These are phyloP conservation scores for Aureobasidium melanogenum DNA, from an alignment of 2,329 filamentous ascomycete genomes.

Conservation along the genomic window DNA sequence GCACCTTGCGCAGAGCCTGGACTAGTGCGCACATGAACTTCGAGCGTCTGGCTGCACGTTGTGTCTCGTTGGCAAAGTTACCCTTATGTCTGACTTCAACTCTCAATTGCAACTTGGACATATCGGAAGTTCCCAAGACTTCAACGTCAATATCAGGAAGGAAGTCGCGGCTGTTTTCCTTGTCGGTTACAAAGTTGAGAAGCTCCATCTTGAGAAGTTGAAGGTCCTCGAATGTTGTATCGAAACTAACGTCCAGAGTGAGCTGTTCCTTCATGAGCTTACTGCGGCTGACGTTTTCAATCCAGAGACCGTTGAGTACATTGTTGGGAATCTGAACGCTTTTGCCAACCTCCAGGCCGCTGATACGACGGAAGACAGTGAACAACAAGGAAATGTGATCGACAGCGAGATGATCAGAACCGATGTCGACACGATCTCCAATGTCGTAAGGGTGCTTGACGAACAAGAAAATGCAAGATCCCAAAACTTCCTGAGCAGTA, in stretches of 20 bases:
- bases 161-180: slow-evolving; percentile 88
- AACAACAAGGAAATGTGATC: slow-evolving; percentile 92
- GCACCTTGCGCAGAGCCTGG: slow-evolving; percentile 74
- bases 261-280: slow-evolving; percentile 86
- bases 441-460: slow-evolving; percentile 98
- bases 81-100: slow-evolving; percentile 80
- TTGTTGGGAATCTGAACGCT: slow-evolving; percentile 76
- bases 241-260: slow-evolving; percentile 71
- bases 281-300: slow-evolving; percentile 87
- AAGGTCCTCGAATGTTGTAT: slow-evolving; percentile 82
- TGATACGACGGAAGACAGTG: slow-evolving; percentile 79
- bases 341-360: slow-evolving; percentile 60
- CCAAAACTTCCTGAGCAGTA: slow-evolving; percentile 90
- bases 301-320: slow-evolving; percentile 81
- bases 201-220: slow-evolving; percentile 78
- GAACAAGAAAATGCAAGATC: slow-evolving; percentile 96
- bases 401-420: slow-evolving; percentile 62
- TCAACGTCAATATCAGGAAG: slow-evolving; percentile 72
- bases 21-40: slow-evolving; percentile 97
- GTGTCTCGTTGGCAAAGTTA: slow-evolving; percentile 58
- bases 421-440: slow-evolving; percentile 84
- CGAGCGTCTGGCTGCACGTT: slow-evolving; percentile 72
- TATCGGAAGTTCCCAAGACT: slow-evolving; percentile 67
- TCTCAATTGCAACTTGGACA: slow-evolving; percentile 79
- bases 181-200: slow-evolving; percentile 69